These are phyloP conservation scores for Hibiscus mutabilis DNA, from an alignment of 345 rosid species.

Conservation along the genomic window DNA sequence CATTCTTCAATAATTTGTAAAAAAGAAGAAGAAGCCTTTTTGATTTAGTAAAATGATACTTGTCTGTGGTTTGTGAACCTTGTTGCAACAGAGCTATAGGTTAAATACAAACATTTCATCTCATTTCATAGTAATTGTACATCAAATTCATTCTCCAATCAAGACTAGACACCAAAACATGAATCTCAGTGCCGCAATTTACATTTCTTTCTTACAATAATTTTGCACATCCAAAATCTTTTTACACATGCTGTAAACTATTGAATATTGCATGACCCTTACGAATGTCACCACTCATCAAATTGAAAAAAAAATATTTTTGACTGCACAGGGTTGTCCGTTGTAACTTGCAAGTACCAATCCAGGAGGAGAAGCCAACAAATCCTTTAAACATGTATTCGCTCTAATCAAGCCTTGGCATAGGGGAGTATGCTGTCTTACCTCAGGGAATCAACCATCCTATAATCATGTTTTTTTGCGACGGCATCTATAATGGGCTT, in stretches of 20 bases:
- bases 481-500: conserved; percentile 71
- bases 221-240: not conserved
- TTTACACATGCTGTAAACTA: not conserved
- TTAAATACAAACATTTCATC: not conserved
- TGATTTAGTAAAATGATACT: no score
- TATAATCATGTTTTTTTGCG: conserved; percentile 81
- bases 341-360: not conserved
- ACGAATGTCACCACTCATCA: not conserved
- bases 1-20: no score
- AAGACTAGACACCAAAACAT: not conserved
- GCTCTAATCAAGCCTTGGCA: not conserved
- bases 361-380: conserved; percentile 7
- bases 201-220: not conserved
- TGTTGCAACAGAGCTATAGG: no score
- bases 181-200: no score
- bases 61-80: no score
- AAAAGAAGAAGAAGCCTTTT: no score
- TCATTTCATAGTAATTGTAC: not conserved
- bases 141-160: not conserved
- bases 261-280: not conserved
- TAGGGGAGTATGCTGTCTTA: conserved; percentile 11
- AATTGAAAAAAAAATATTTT: not conserved
- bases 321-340: no score
- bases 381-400: not conserved
- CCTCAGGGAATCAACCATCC: conserved; percentile 49